Evolutionary conservation across 192 early-diverging fungal species (phyloP), one percentile per base, ranked within the genome.

Genomic region (Entomortierella parvispora): DNA sequence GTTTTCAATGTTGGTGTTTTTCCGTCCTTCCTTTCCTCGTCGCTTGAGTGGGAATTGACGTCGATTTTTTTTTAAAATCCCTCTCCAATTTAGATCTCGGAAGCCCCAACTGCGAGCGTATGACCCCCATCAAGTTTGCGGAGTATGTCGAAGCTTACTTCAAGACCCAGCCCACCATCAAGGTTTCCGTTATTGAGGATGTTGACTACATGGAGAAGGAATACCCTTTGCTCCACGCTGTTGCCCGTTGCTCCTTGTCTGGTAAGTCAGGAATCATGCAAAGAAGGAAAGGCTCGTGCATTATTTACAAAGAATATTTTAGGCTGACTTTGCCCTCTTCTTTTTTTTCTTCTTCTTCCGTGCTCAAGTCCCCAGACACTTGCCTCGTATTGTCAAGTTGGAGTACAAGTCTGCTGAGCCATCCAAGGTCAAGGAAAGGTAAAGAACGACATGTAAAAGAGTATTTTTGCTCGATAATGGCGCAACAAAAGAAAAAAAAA

Each of bases 31-130:
- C 34, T 53, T 62, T 49, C 34, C 51, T 50, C 22, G 23, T 23
- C 33, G 25, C 29, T 34, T 28, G n/a, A 49, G 11, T 1, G 17
- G 25, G 15, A 8, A n/a, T 22, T 61, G 59, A 20, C 17, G 15
- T 8, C 0, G 0, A 7, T 34, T 40, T n/a, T 10, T n/a, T 2
- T 56, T 40, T 12, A 40, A 53, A 42, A 51, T 52, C 26, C 29
- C 29, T 28, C 46, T 37, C 17, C 26, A 6, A 40, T 22, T 23
- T 83, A 80, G 95, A 96, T 81, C 89, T 96, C 58, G 93, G 93
- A 60, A 90, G 90, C 51, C 90, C 90, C 50, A 93, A 92, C 76
- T 91, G 93, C 20, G 94, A 96, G 72, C 87, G 92, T n/a, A 94
- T 95, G 93, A 88, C 93, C 11, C 95, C 95, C 17, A 83, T 88